These are phyloP conservation scores for Sporisorium scitamineum DNA, from an alignment of 1,284 basidiomycete species.

Conservation along the genomic window DNA sequence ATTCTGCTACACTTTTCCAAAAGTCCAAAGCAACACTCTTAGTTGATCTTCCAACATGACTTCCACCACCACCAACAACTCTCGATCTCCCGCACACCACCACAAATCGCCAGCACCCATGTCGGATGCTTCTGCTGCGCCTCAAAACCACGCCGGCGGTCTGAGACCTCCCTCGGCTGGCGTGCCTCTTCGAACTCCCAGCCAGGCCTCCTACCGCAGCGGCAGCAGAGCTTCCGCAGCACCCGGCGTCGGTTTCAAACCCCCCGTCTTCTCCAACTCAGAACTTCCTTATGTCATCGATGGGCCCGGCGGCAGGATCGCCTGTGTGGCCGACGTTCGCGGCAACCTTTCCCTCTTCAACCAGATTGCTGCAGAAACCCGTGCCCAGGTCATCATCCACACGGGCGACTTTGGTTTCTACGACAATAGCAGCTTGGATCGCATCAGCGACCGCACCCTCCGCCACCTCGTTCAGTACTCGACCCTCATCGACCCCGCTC, in stretches of 20 bases:
- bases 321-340: constrained; percentile 94
- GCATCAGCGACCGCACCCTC: constrained; percentile 91
- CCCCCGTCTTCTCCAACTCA: constrained; percentile 14
- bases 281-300: constrained; percentile 61
- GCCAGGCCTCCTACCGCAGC: constrained; percentile 43
- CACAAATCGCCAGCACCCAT: constrained; percentile 28
- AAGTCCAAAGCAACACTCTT: constrained; percentile 12
- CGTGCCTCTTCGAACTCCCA: constrained; percentile 25
- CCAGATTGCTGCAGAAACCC: constrained; percentile 89
- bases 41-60: constrained; percentile 29
- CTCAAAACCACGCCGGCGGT: constrained; percentile 19
- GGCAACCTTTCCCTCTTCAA: constrained; percentile 83
- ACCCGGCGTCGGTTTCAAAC: constrained; percentile 16
- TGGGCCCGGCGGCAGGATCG: constrained; percentile 78
- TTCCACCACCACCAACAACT: constrained; percentile 26
- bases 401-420: constrained; percentile 99
- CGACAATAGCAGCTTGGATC: constrained; percentile 82
- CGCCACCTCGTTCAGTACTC: constrained; percentile 97
- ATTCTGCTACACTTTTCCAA: too few relatives aligned
- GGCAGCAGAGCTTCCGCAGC: constrained; percentile 29
- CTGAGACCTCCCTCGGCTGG: constrained; percentile 31
- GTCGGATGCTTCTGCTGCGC: constrained; percentile 14
- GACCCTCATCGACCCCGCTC: constrained; percentile 86
- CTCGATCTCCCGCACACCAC: constrained; percentile 32
- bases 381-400: constrained; percentile 85